These are phyloP conservation scores for Eimeria zaria DNA, from an alignment of 169 alveolate genomes.

Conservation along the genomic window DNA sequence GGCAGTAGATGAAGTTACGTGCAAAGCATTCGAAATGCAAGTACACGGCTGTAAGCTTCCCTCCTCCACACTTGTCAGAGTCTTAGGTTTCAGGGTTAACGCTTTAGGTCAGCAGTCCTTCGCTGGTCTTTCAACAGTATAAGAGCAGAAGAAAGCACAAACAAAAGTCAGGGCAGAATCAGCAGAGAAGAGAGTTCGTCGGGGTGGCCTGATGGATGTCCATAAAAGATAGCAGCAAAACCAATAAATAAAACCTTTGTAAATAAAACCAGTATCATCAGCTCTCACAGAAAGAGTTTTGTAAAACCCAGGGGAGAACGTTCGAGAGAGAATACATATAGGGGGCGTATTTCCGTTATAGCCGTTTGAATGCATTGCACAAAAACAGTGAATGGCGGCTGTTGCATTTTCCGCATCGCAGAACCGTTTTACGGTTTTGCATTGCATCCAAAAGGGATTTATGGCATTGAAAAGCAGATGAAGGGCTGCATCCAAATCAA, in stretches of 20 bases:
- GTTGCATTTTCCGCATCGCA: not conserved
- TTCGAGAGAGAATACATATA: not conserved
- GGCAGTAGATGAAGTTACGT: conserved; percentile 29
- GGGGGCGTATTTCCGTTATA: not conserved
- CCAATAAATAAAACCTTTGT: not conserved
- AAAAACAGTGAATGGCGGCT: not conserved
- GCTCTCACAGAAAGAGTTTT: no score
- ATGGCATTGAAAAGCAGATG: not conserved
- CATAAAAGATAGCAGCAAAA: not conserved
- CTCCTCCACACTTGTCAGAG: not conserved
- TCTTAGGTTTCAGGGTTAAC: no score
- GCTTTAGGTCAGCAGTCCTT: no score
- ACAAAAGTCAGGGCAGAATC: not conserved
- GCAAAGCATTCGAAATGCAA: conserved; percentile 12
- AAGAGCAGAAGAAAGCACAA: not conserved
- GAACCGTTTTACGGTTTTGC: not conserved
- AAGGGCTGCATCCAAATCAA: not conserved
- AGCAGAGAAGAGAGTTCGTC: not conserved
- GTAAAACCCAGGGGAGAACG: not conserved
- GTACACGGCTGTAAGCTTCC: conserved; percentile 9
- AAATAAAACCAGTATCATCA: no score
- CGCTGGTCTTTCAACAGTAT: not conserved
- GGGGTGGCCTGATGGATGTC: not conserved
- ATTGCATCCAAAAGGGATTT: not conserved
- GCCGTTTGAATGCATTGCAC: not conserved